A percentile compares a stretch with the other conserved stretches of the same genome.
phyloP scores from a whole-genome alignment of 495 filamentous ascomycete species.

The Talaromyces trachyspermus region DNA sequence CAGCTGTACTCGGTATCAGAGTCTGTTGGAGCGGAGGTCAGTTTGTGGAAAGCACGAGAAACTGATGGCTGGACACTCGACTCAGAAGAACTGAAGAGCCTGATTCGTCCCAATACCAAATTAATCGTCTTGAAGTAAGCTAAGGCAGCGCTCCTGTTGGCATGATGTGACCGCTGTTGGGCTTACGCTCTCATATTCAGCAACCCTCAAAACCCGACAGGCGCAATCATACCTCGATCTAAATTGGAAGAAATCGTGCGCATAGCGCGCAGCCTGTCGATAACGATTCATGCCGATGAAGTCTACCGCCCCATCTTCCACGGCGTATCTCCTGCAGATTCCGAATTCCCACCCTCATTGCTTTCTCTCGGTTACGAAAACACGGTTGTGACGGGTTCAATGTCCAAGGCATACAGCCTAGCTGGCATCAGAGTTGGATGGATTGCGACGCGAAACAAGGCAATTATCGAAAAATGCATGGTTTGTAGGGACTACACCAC shows the following conservation, averaged over 20 bases:
- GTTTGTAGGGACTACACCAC: slow-evolving; percentile 73
- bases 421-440: slow-evolving; percentile 81
- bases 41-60: slow-evolving; percentile 66
- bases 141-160: not conserved
- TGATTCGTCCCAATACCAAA: slow-evolving; percentile 73
- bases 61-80: slow-evolving; percentile 61
- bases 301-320: slow-evolving; percentile 91
- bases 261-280: slow-evolving; percentile 53
- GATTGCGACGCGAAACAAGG: slow-evolving; percentile 60
- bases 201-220: slow-evolving; percentile 87
- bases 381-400: slow-evolving; percentile 66
- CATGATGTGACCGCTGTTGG: slow-evolving; percentile 7
- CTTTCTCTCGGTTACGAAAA: slow-evolving; percentile 64
- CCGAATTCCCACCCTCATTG: slow-evolving; percentile 59
- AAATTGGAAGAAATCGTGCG: slow-evolving; percentile 56
- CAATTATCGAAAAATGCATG: slow-evolving; percentile 59
- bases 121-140: slow-evolving; percentile 57
- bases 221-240: slow-evolving; percentile 56
- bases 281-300: slow-evolving; percentile 71
- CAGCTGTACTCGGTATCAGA: slow-evolving; percentile 74
- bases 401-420: slow-evolving; percentile 81
- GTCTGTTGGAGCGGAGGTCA: slow-evolving; percentile 74
- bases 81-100: slow-evolving; percentile 53
- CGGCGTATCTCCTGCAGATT: slow-evolving; percentile 48
- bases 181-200: too few species aligned